These are phyloP conservation scores for Neohortaea acidophila DNA, from an alignment of 495 filamentous ascomycete genomes.

Conservation along the genomic window DNA sequence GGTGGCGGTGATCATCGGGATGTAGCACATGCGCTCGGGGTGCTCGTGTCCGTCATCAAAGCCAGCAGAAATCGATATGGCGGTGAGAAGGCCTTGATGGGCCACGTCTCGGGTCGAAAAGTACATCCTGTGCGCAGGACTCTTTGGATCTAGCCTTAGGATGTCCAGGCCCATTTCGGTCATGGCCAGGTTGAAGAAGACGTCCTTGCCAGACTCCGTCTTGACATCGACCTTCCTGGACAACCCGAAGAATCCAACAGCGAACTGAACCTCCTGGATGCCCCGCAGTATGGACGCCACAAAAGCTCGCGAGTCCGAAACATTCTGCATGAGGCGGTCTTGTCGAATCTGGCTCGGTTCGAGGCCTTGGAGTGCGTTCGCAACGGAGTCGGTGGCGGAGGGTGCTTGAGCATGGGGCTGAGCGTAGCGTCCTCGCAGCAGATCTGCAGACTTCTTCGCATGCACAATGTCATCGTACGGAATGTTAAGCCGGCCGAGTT, in stretches of 20 bases:
- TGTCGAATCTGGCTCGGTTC: constrained; percentile 57
- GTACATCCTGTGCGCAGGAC: constrained; percentile 96
- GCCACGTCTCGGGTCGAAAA: constrained; percentile 86
- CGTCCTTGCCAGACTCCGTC: constrained; percentile 46
- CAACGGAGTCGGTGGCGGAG: constrained; percentile 45
- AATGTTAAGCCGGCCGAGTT: constrained; percentile 75
- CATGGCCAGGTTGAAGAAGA: constrained; percentile 77
- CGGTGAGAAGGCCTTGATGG: constrained; percentile 85
- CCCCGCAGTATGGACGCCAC: constrained; percentile 77
- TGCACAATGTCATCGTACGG: constrained; percentile 67
- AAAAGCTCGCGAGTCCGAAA: constrained; percentile 88
- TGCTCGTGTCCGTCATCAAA: constrained; percentile 76
- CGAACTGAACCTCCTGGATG: constrained; percentile 91
- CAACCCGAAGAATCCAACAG: constrained; percentile 79
- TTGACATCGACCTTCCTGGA: constrained; percentile 58
- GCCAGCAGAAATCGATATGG: constrained; percentile 79
- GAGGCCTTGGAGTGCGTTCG: constrained; percentile 64
- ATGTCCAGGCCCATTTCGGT: constrained; percentile 92
- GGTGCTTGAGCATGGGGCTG: constrained; percentile 17
- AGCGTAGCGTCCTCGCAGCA: constrained; percentile 27
- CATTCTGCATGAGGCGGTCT: constrained; percentile 62
- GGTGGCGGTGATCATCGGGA: constrained; percentile 96
- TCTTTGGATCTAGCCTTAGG: constrained; percentile 82
- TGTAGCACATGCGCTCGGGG: constrained; percentile 74
- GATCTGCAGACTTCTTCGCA: constrained; percentile 37